Evolutionary conservation across 163 green algal genomes (phyloP).

Genomic region (Scenedesmus sp.): DNA sequence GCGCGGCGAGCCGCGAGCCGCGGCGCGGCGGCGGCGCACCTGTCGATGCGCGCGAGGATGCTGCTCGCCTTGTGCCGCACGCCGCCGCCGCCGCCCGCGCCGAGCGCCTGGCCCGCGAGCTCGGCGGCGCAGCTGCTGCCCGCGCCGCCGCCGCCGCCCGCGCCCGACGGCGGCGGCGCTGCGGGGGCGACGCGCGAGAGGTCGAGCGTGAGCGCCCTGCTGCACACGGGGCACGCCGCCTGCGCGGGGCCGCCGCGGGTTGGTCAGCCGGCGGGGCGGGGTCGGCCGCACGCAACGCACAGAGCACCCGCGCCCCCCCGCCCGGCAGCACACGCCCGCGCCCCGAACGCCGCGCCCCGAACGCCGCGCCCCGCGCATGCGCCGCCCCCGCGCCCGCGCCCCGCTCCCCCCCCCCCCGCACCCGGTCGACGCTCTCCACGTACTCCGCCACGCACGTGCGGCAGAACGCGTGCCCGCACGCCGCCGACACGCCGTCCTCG

Average conservation of each 20-base stretch:
- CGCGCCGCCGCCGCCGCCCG: slow-evolving; percentile 1
- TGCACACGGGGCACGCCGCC: slow-evolving; percentile 78
- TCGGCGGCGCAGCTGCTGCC: neutral
- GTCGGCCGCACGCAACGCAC: no score
- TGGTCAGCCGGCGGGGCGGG: no score
- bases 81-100: neutral
- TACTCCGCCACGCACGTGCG: slow-evolving; percentile 66
- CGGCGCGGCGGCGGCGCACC: neutral
- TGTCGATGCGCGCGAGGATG: slow-evolving; percentile 41
- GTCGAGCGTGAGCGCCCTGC: slow-evolving; percentile 78
- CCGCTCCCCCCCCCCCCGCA: neutral
- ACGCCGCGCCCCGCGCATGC: no score
- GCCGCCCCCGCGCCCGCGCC: no score
- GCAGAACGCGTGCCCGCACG: slow-evolving; percentile 86
- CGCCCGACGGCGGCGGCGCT: neutral
- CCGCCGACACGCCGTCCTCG: slow-evolving; percentile 69
- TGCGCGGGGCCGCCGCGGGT: no score
- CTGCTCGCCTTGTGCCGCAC: slow-evolving; percentile 6
- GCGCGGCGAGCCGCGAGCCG: no score
- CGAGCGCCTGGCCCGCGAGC: no score
- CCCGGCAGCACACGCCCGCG: no score
- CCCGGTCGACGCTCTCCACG: slow-evolving; percentile 35
- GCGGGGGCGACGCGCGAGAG: slow-evolving; percentile 47
- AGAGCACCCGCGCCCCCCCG: no score
- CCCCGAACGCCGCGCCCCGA: no score